These are phyloP conservation scores for Tricholoma sp. DNA, from an alignment of 768 basidiomycete species.

Conservation along the genomic window DNA sequence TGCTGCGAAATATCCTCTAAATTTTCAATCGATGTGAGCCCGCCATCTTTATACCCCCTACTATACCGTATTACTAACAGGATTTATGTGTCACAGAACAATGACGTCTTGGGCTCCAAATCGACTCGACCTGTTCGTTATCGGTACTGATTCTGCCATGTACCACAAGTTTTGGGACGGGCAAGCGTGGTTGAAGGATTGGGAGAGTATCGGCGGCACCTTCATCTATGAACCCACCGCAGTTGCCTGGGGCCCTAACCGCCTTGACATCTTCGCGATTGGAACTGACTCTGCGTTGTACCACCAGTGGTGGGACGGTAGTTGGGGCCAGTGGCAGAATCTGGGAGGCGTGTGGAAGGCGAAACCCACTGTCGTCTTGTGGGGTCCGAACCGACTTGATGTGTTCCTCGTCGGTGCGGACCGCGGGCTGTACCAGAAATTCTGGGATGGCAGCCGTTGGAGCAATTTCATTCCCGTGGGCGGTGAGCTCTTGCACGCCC, in stretches of 20 bases:
- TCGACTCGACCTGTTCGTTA: constrained; percentile 4
- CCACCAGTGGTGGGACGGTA: constrained; percentile 11
- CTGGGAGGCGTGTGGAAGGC: too few relatives aligned
- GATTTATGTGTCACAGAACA: too few relatives aligned
- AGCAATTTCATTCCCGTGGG: not conserved
- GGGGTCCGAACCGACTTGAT: not conserved
- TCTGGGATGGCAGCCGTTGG: not conserved
- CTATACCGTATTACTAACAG: too few relatives aligned
- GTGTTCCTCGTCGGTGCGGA: not conserved
- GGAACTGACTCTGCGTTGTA: constrained; percentile 12
- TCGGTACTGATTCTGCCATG: too few relatives aligned
- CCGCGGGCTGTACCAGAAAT: not conserved
- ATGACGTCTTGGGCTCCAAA: constrained; percentile 10
- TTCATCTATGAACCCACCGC: too few relatives aligned
- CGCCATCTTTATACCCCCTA: too few relatives aligned
- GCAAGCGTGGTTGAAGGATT: too few relatives aligned
- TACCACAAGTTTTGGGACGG: too few relatives aligned
- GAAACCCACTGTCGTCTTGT: not conserved
- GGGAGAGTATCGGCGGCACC: too few relatives aligned
- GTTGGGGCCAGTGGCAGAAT: not conserved
- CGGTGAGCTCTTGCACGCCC: not conserved
- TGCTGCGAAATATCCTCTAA: too few relatives aligned
- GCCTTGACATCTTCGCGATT: constrained; percentile 10
- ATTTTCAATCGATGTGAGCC: too few relatives aligned
- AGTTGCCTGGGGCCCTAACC: too few relatives aligned